Percentiles rank a stretch among this genome's conserved stretches.
These are phyloP conservation scores for Porodaedalea pini DNA, from an alignment of 1,284 basidiomycete genomes.

Conservation along the genomic window DNA sequence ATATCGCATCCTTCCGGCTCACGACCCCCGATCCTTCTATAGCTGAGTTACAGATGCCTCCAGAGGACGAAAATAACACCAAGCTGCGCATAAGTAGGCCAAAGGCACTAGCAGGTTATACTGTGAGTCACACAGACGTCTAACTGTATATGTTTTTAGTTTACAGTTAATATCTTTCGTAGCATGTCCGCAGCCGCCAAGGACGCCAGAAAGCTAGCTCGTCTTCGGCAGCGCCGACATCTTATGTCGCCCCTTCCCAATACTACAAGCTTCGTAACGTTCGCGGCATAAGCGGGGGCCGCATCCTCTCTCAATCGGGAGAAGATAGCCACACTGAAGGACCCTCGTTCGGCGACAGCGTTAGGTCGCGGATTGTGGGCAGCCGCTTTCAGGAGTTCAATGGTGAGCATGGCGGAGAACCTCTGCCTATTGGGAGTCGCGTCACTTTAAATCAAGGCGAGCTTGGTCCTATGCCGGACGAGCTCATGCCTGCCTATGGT, in stretches of 20 bases:
- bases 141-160: neutral
- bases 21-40: constrained; percentile 61
- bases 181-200: constrained; percentile 35
- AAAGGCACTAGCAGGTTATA: constrained; percentile 43
- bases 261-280: constrained; percentile 69
- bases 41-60: constrained; percentile 37
- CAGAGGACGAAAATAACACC: constrained; percentile 33
- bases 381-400: constrained; percentile 71
- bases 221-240: constrained; percentile 66
- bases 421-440: constrained; percentile 59
- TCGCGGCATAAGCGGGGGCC: constrained; percentile 57
- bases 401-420: constrained; percentile 52
- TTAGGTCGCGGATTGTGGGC: constrained; percentile 59
- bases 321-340: constrained; percentile 27
- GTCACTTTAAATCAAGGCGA: constrained; percentile 51
- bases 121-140: constrained; percentile 15
- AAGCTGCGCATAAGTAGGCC: constrained; percentile 65
- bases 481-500: constrained; percentile 52
- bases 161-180: neutral
- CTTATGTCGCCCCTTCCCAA: constrained; percentile 73
- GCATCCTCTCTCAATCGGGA: constrained; percentile 41
- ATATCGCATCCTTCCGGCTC: constrained; percentile 71
- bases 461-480: constrained; percentile 36
- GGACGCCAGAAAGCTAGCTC: constrained; percentile 55
- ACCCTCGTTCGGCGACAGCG: constrained; percentile 49